Base-by-base conservation (phyloP, 441 rosid genomes). In the Populus trichocarpa region DNA sequence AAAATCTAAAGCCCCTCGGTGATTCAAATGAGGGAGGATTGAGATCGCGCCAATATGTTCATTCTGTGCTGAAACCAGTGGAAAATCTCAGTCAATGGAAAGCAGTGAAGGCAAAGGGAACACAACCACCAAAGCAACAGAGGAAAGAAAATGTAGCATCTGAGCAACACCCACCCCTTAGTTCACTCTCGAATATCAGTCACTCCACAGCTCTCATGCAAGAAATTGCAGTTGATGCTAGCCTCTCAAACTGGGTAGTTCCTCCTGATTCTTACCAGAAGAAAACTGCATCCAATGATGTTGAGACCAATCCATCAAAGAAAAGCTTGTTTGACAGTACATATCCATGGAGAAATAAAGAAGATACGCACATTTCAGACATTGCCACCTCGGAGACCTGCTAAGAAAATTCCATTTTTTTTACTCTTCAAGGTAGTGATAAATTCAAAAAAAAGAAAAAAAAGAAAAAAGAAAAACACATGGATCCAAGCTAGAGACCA, bases 181-280 rank as follows among this genome's bases (percentile, higher is more conserved):
- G 9, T 53, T 18, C 61, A 18, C n/a, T 6, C 72, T 73, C 81
- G 72, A 33, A 69, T 28, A 80, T 71, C 75, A 70, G 75, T 23
- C 66, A 78, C 65, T 87, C 69, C 42, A 81, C 66, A 63, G 71
- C 64, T 53, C 71, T 53, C 66, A 61, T 18, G 66, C 82, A 74
- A 78, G 88, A 90, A 63, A 59, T 84, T 33, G 84, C 85, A 4
- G 92, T 93, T 35, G 91, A 92, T 78, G 89, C 98, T 70, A 96
- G 99, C 86, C 97, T 96, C 75, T 92, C 98, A 18, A 92, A 87
- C 57, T 96, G 99, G 99, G 76, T 96, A 78, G 84, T 87, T 78
- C 83, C 87, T 70, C 77, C 91, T 32, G 90, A 82, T 81, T 74
- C 86, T 16, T 53, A 70, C 5, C 46, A 68, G 33, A 25, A 77